These are phyloP conservation scores for Pseudogymnoascus pannorum DNA, from an alignment of 2,329 filamentous ascomycete species.

Conservation along the genomic window DNA sequence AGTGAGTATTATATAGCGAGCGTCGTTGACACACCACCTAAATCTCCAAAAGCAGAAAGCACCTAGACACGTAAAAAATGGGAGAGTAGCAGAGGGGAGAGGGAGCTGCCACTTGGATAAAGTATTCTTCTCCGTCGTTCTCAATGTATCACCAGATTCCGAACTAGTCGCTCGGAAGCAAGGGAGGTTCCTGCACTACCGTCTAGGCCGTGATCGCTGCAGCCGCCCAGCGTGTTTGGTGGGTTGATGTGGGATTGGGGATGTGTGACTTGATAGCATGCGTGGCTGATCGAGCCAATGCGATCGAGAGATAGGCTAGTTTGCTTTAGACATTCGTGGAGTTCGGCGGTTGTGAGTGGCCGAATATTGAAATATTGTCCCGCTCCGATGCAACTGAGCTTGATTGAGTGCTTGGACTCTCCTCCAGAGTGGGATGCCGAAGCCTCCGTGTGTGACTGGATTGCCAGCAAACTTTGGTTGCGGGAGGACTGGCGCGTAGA, in stretches of 20 bases:
- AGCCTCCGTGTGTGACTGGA: constrained; percentile 2
- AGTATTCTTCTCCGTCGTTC: constrained; percentile 3
- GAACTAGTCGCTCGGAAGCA: constrained; percentile 4
- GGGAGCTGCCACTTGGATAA: not conserved
- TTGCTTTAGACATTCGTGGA: not conserved
- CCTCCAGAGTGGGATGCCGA: not conserved
- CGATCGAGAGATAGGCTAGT: not conserved
- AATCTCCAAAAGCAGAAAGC: not conserved
- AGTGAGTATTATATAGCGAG: not conserved
- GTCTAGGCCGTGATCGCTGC: constrained; percentile 5
- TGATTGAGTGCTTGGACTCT: not conserved
- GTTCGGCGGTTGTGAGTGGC: not conserved
- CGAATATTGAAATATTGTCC: constrained; percentile 2
- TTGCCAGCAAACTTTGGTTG: not conserved
- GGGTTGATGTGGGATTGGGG: constrained; percentile 4
- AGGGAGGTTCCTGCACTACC: constrained; percentile 5
- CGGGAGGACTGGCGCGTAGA: constrained; percentile 5
- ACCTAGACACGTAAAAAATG: not conserved
- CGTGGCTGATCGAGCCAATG: constrained; percentile 3
- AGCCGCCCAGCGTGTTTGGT: constrained; percentile 6
- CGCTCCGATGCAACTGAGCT: constrained; percentile 7
- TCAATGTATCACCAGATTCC: constrained; percentile 3
- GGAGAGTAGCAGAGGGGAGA: not conserved
- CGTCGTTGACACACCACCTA: not conserved
- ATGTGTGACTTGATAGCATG: not conserved